A percentile compares a stretch with the other conserved stretches of the same genome.
Evolutionary conservation across 2,329 filamentous ascomycete genomes (phyloP).

Genomic region (Pseudogymnoascus sp.): DNA sequence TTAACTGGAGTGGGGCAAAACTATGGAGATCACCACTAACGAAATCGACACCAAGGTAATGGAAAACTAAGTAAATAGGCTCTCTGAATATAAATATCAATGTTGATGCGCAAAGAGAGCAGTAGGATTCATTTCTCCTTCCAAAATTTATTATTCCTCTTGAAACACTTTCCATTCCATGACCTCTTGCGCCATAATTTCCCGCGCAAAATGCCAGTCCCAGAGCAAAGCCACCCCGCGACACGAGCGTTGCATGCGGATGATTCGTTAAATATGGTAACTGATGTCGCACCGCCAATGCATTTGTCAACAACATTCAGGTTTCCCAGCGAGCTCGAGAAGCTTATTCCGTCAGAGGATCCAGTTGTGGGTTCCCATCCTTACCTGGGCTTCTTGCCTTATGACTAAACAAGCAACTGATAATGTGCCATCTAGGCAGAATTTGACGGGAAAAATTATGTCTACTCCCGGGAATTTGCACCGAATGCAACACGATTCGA

Average conservation of each 20-base stretch:
- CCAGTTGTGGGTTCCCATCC: slow-evolving; percentile 42
- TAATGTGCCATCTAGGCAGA: slow-evolving; percentile 32
- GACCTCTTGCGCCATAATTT: neutral
- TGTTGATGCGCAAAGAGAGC: neutral
- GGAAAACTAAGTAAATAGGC: neutral
- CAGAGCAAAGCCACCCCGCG: neutral
- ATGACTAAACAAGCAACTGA: neutral
- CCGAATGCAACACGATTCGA: slow-evolving; percentile 83
- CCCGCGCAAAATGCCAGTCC: neutral
- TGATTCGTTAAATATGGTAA: slow-evolving; percentile 63
- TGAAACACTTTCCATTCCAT: neutral
- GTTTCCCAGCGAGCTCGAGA: slow-evolving; percentile 63
- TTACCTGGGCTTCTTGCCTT: neutral
- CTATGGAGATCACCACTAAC: neutral
- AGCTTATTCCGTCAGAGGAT: slow-evolving; percentile 49
- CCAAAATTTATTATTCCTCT: neutral
- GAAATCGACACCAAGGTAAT: neutral
- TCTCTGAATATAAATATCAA: too few relatives aligned
- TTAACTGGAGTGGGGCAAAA: neutral
- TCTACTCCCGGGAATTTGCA: slow-evolving; percentile 76
- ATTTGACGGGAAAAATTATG: slow-evolving; percentile 47
- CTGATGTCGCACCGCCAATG: slow-evolving; percentile 79
- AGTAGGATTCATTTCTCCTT: neutral
- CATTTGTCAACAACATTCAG: slow-evolving; percentile 93
- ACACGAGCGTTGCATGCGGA: slow-evolving; percentile 59